Percentiles rank a stretch among this genome's conserved stretches.
Conservation (phyloP, 2,329 filamentous ascomycete species). For the Aspergillus sp. region DNA sequence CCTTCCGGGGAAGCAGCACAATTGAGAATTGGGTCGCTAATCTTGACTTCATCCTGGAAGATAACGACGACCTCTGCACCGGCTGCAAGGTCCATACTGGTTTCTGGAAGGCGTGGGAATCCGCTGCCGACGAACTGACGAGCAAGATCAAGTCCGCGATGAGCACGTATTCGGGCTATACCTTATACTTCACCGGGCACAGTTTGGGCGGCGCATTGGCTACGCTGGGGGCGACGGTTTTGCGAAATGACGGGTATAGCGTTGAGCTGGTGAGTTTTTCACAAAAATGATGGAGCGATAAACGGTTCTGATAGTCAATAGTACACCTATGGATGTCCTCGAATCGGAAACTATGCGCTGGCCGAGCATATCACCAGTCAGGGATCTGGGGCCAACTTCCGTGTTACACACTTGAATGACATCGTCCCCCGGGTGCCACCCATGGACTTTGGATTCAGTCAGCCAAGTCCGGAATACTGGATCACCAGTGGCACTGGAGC, state of each 20-base stretch:
- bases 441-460: conserved; percentile 33
- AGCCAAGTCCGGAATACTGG: conserved; percentile 47
- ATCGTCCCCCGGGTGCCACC: conserved; percentile 43
- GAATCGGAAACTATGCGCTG: conserved; percentile 43
- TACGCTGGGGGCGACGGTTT: conserved; percentile 47
- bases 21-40: conserved; percentile 39
- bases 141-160: conserved; percentile 37
- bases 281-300: neutral
- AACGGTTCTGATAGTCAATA: conserved; percentile 20
- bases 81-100: conserved; percentile 49
- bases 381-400: conserved; percentile 32
- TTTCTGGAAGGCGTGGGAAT: conserved; percentile 52
- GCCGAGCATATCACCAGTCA: conserved; percentile 43
- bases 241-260: conserved; percentile 45
- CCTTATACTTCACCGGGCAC: conserved; percentile 52
- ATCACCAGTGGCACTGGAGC: conserved; percentile 36
- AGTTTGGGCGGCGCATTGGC: conserved; percentile 56
- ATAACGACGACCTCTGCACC: conserved; percentile 45
- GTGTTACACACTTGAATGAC: conserved; percentile 43
- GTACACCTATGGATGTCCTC: conserved; percentile 49
- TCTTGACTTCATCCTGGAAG: conserved; percentile 28
- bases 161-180: conserved; percentile 42
- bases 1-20: conserved; percentile 39
- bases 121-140: conserved; percentile 40
- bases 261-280: conserved; percentile 46